Evolutionary conservation across 805 yeast genomes (phyloP).

Genomic region (Ogataea paraovalis): DNA sequence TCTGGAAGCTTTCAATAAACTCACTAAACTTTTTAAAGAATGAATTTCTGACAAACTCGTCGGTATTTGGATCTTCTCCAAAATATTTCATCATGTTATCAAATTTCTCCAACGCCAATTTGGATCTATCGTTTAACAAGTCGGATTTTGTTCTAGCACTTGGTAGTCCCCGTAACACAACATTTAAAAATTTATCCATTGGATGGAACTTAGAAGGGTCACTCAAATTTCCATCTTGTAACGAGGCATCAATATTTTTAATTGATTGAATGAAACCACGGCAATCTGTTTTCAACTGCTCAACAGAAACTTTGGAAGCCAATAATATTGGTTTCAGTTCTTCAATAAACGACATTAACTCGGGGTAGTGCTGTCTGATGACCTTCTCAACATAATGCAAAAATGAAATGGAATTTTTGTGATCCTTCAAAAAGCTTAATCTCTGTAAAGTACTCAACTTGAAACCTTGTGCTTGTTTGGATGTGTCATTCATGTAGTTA

Average conservation of each 20-base stretch:
- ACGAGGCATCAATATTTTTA: conserved; percentile 65
- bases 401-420: conserved; percentile 80
- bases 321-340: conserved; percentile 58
- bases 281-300: conserved; percentile 76
- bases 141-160: conserved; percentile 71
- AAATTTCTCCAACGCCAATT: conserved; percentile 60
- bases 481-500: conserved; percentile 91
- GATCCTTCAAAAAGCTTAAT: conserved; percentile 86
- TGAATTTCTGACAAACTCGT: conserved; percentile 57
- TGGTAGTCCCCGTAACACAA: conserved; percentile 63
- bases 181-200: conserved; percentile 61
- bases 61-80: conserved; percentile 79
- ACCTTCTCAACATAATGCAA: conserved; percentile 89
- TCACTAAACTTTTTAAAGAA: conserved; percentile 79
- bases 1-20: conserved; percentile 74
- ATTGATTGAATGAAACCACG: conserved; percentile 55
- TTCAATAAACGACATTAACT: conserved; percentile 65
- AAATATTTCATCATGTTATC: conserved; percentile 71
- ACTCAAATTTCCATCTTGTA: conserved; percentile 81
- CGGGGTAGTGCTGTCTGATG: conserved; percentile 81
- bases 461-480: conserved; percentile 92
- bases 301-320: conserved; percentile 75
- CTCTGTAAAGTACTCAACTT: conserved; percentile 85
- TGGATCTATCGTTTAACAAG: conserved; percentile 59
- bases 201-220: conserved; percentile 80